A percentile compares a stretch with the other conserved stretches of the same genome.
Evolutionary conservation across 2,329 filamentous ascomycete genomes (phyloP).

Genomic region (Xylariaceae sp.): DNA sequence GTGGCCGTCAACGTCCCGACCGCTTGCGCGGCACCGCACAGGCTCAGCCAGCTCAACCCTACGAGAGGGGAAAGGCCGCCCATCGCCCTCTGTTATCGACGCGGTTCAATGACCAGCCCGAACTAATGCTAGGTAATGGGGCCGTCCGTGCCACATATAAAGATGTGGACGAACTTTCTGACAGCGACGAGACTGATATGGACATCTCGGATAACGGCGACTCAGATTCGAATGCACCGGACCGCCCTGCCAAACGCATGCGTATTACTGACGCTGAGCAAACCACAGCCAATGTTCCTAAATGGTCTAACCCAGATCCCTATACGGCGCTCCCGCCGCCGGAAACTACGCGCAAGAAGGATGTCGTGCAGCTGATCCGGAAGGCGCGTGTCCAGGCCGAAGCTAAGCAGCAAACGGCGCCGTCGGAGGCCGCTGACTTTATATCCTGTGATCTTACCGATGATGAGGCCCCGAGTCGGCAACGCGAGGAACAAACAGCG

Average conservation of each 20-base stretch:
- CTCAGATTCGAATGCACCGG: slow-evolving; percentile 36
- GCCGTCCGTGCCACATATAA: slow-evolving; percentile 49
- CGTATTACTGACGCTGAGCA: slow-evolving; percentile 33
- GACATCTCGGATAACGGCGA: slow-evolving; percentile 53
- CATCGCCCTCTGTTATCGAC: slow-evolving; percentile 45
- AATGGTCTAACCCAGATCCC: slow-evolving; percentile 94
- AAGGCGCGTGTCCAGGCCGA: slow-evolving; percentile 70
- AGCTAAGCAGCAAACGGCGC: slow-evolving; percentile 45
- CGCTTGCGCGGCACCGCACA: slow-evolving; percentile 7
- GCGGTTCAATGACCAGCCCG: slow-evolving; percentile 39
- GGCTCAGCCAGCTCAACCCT: slow-evolving; percentile 4
- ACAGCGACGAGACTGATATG: slow-evolving; percentile 62
- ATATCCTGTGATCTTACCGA: slow-evolving; percentile 76
- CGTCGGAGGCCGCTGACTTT: slow-evolving; percentile 70
- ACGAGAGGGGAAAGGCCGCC: slow-evolving; percentile 19
- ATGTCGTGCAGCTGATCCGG: slow-evolving; percentile 86
- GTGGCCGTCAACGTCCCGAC: slow-evolving; percentile 8
- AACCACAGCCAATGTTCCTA: slow-evolving; percentile 52
- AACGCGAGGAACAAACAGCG: slow-evolving; percentile 3
- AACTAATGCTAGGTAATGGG: slow-evolving; percentile 45
- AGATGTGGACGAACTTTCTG: slow-evolving; percentile 54
- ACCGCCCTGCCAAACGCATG: slow-evolving; percentile 43
- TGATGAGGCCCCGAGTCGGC: slow-evolving; percentile 41
- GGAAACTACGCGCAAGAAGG: slow-evolving; percentile 68
- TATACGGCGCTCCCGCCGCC: slow-evolving; percentile 83